Evolutionary conservation across 2,329 filamentous ascomycete species (phyloP).

Genomic region (Ploettnerulaceae sp.): DNA sequence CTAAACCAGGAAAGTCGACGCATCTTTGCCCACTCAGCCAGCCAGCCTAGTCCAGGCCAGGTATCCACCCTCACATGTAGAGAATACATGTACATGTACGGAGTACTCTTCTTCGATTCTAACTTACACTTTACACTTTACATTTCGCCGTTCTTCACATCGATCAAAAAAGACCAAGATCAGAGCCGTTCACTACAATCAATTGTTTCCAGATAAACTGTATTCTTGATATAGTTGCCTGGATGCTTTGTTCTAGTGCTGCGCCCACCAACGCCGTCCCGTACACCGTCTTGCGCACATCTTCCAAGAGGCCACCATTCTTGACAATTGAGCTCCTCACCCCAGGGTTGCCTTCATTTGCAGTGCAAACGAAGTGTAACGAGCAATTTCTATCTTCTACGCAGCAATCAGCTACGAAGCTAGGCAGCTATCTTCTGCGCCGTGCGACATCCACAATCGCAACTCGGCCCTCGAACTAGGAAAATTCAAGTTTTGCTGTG

Average conservation of each 20-base stretch:
- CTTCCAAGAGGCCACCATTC: background rate
- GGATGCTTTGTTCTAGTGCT: constrained; percentile 1
- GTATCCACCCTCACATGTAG: constrained; percentile 8
- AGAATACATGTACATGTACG: no score
- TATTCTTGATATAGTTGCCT: background rate
- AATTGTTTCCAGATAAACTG: background rate
- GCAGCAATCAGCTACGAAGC: background rate
- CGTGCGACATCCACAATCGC: constrained; percentile 2
- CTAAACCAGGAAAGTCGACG: no score
- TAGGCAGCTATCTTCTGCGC: constrained; percentile 5
- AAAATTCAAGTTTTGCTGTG: background rate
- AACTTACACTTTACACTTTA: no score
- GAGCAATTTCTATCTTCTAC: constrained; percentile 3
- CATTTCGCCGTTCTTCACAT: no score
- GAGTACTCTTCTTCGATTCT: no score
- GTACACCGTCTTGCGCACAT: background rate
- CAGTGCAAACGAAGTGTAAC: background rate
- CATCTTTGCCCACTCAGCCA: background rate
- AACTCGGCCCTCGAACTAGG: background rate
- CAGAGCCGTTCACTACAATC: no score
- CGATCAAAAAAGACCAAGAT: no score
- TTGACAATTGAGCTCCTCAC: background rate
- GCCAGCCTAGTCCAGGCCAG: background rate
- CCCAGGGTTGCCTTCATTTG: background rate
- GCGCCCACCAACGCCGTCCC: constrained; percentile 2